Percentiles rank a stretch among this genome's conserved stretches.
These are phyloP conservation scores for Penicillium capsulatum DNA, from an alignment of 2,329 filamentous ascomycete species.

Conservation along the genomic window DNA sequence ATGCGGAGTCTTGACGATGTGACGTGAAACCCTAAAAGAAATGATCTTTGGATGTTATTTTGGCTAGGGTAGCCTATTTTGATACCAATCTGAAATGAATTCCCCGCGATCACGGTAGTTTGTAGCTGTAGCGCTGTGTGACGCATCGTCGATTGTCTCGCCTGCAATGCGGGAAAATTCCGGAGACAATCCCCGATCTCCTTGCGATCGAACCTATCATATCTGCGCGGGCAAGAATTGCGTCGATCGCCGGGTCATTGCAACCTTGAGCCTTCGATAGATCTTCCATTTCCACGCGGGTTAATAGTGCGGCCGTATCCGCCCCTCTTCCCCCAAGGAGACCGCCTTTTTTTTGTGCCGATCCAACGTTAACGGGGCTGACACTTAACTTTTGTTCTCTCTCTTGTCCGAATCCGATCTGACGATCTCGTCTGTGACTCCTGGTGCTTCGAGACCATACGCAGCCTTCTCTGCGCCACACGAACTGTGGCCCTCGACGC, in stretches of 20 bases:
- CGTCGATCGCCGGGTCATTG: too few relatives aligned
- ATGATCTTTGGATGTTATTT: slow-evolving; percentile 4
- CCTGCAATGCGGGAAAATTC: background rate
- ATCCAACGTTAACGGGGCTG: slow-evolving; percentile 16
- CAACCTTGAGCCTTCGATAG: too few relatives aligned
- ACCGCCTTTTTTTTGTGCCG: slow-evolving; percentile 24
- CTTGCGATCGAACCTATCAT: background rate
- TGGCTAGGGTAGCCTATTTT: slow-evolving; percentile 11
- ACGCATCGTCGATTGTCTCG: background rate
- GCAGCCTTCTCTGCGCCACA: slow-evolving; percentile 1
- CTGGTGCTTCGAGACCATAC: background rate
- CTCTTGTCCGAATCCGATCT: slow-evolving; percentile 2
- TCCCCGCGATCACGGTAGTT: background rate
- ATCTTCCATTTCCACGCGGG: too few relatives aligned
- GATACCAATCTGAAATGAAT: slow-evolving; percentile 23
- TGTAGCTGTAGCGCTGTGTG: background rate
- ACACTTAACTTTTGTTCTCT: slow-evolving; percentile 12
- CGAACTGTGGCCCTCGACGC: slow-evolving; percentile 5
- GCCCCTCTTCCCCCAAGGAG: too few relatives aligned
- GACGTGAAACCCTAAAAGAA: slow-evolving; percentile 11
- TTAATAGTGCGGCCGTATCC: slow-evolving; percentile 8
- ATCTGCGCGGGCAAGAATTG: background rate
- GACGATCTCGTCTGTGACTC: background rate
- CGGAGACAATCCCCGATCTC: background rate
- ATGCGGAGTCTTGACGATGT: slow-evolving; percentile 14